These are phyloP conservation scores for Brettanomyces sp. DNA, from an alignment of 805 yeast genomes.

Conservation along the genomic window DNA sequence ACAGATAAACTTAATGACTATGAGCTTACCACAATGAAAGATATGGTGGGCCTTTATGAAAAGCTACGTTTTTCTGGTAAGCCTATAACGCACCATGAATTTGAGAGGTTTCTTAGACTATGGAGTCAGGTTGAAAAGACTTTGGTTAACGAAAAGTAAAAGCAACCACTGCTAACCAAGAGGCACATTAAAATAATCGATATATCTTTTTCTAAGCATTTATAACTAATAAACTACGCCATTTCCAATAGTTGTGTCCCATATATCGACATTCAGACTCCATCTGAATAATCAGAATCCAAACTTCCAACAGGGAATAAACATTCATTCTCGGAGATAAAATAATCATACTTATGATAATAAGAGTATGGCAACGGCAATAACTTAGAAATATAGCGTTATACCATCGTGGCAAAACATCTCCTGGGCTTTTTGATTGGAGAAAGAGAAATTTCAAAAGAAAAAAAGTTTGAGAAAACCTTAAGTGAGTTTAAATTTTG, in stretches of 20 bases:
- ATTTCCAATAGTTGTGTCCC: constrained; percentile 17
- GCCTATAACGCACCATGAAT: constrained; percentile 47
- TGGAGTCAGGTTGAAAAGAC: constrained; percentile 17
- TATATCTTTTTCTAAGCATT: not conserved
- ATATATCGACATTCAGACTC: constrained; percentile 52
- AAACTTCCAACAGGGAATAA: constrained; percentile 52
- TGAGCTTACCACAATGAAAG: constrained; percentile 7
- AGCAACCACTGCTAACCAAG: not conserved
- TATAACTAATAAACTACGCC: not conserved
- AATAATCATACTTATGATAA: constrained; percentile 16
- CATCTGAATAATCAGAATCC: constrained; percentile 38
- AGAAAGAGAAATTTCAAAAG: constrained; percentile 19
- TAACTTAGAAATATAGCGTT: constrained; percentile 49
- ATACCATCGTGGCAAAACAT: constrained; percentile 61
- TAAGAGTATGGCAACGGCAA: constrained; percentile 50
- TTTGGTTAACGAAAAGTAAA: not conserved
- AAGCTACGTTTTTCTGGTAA: constrained; percentile 56
- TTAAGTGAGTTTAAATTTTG: too few relatives aligned
- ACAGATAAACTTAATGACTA: constrained; percentile 2
- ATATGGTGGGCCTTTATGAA: constrained; percentile 53
- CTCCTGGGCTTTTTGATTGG: constrained; percentile 54
- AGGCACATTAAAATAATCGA: not conserved
- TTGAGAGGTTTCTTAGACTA: constrained; percentile 47
- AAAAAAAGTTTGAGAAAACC: too few relatives aligned
- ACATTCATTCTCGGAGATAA: constrained; percentile 42